Conservation (phyloP, 371 early-diverging fungal genomes). For the Smittium culicis region DNA sequence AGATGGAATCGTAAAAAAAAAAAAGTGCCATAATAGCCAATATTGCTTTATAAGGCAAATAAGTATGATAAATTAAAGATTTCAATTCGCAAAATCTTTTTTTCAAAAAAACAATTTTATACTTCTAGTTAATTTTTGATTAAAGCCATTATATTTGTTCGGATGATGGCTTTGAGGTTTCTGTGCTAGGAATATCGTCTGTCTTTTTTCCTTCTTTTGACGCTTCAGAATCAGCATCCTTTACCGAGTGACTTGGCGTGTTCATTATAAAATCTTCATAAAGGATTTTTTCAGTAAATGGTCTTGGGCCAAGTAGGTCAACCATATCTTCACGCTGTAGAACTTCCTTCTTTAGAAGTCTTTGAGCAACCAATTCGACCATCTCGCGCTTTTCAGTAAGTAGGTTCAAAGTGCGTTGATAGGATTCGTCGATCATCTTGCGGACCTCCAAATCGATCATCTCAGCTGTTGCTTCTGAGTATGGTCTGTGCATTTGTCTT, state of each 20-base stretch:
- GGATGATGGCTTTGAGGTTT: too few relatives aligned
- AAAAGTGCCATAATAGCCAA: too few relatives aligned
- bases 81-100: too few relatives aligned
- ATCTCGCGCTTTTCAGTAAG: slow-evolving; percentile 65
- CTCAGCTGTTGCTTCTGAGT: slow-evolving; percentile 84
- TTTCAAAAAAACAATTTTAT: too few relatives aligned
- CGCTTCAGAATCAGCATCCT: not conserved
- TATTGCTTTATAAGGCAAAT: too few relatives aligned
- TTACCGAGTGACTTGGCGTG: not conserved
- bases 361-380: slow-evolving; percentile 85
- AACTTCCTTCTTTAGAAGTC: slow-evolving; percentile 90
- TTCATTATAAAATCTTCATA: slow-evolving; percentile 46
- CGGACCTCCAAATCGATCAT: slow-evolving; percentile 92
- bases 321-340: slow-evolving; percentile 91
- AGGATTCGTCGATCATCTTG: slow-evolving; percentile 61
- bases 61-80: too few relatives aligned
- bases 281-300: slow-evolving; percentile 61
- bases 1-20: too few relatives aligned
- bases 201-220: not conserved
- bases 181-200: too few relatives aligned
- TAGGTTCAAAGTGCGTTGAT: slow-evolving; percentile 60
- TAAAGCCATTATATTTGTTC: too few relatives aligned
- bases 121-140: too few relatives aligned
- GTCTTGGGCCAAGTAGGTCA: slow-evolving; percentile 71
- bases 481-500: slow-evolving; percentile 81